Conservation (phyloP, 176 grass and related monocot species). For the Aegilops bicornis region DNA sequence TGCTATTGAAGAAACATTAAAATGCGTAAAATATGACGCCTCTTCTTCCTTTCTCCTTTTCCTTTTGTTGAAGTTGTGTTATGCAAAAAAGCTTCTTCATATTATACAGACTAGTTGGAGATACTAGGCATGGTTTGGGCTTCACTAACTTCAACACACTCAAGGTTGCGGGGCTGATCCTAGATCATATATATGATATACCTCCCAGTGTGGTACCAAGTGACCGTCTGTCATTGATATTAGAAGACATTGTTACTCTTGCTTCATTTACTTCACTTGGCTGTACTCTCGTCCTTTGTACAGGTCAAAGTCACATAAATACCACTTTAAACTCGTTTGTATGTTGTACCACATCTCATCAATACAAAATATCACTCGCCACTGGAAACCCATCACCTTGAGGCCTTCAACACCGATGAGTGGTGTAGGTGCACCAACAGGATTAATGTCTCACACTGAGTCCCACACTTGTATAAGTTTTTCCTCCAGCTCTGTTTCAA, state of each 20-base stretch:
- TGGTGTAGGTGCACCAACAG: no score
- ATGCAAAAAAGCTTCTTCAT: no score
- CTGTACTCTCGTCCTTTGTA: not conserved
- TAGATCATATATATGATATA: not conserved
- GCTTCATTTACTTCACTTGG: not conserved
- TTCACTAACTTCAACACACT: no score
- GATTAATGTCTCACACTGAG: no score
- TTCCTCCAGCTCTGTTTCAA: not conserved
- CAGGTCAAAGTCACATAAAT: not conserved
- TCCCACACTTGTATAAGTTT: not conserved
- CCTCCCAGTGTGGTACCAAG: not conserved
- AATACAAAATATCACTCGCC: not conserved
- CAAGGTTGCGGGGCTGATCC: not conserved
- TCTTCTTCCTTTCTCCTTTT: no score
- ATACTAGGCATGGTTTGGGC: no score
- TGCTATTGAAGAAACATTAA: no score
- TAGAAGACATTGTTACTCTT: not conserved
- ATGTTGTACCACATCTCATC: not conserved
- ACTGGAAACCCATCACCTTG: not conserved
- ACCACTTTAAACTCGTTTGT: not conserved
- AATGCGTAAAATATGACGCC: no score
- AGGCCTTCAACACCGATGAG: not conserved
- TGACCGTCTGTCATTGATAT: not conserved
- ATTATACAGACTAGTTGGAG: no score
- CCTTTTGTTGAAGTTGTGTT: no score